Evolutionary conservation across 306 rosid genomes (phyloP).

Genomic region (Medicago lupulina): DNA sequence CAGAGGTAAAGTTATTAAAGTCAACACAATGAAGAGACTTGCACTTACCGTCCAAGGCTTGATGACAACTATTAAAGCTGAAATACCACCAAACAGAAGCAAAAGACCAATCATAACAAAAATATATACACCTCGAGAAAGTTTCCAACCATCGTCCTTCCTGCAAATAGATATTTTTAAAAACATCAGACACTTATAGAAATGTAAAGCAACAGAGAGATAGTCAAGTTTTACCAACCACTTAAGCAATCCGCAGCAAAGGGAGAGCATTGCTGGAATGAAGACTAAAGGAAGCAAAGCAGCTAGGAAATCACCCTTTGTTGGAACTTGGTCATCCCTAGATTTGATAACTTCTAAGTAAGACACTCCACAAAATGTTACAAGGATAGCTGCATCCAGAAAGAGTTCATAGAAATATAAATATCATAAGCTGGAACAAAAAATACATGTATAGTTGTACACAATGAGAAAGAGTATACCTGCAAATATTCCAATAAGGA

Average conservation of each 20-base stretch:
- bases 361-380: conserved; percentile 90
- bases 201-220: conserved; percentile 33
- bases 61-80: conserved; percentile 86
- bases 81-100: conserved; percentile 91
- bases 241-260: conserved; percentile 88
- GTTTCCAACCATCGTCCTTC: conserved; percentile 99
- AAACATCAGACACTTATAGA: conserved; percentile 39
- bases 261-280: conserved; percentile 94
- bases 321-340: conserved; percentile 76
- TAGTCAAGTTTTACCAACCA: conserved; percentile 67
- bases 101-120: conserved; percentile 90
- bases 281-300: conserved; percentile 95
- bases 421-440: conserved; percentile 11
- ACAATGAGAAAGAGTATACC: conserved; percentile 53
- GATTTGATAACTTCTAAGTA: conserved; percentile 87
- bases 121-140: conserved; percentile 85
- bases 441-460: neutral
- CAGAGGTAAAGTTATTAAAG: conserved; percentile 12
- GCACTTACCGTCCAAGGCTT: conserved; percentile 95
- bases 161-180: conserved; percentile 56
- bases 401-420: conserved; percentile 7
- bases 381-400: conserved; percentile 71
- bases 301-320: conserved; percentile 91
- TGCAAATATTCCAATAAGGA: conserved; percentile 78
- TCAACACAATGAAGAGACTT: conserved; percentile 31